Evolutionary conservation across 768 basidiomycete genomes (phyloP), one percentile per base, ranked within the genome.

Genomic region (Kwoniella dejecticola): DNA sequence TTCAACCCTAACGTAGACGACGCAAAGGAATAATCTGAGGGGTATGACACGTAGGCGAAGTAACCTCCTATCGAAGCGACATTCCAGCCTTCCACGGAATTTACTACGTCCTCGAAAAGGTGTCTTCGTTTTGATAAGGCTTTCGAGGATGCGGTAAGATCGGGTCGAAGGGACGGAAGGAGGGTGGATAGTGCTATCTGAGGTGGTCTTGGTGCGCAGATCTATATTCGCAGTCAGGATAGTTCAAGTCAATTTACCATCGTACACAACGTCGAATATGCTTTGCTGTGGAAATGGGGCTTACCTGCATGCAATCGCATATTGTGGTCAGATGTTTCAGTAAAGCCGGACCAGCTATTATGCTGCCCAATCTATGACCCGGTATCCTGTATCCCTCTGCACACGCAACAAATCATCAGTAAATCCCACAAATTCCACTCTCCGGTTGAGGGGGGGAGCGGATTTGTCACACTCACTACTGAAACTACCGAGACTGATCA

Each of bases 401-500:
- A 4, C 7, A 26, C 4, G 19, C 4, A 26, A 55, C 1, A 58
- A 12, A 23, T 26, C 23, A 57, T 42, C 29, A 44, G 29, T 33
- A 40, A 59, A 27, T 45, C 29, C 10, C 19, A 6, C 11, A 5
- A 42, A 12, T 11, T 42, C 19, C 41, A 12, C 7, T 42, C 41
- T n/a, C 36, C 8, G 8, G 36, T 8, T 8, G 17, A 8, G 8
- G 36, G 8, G 23, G n/a, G 5, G 21, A 12, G 52, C n/a, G 17
- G 52, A 48, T 13, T 19, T 3, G n/a, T 52, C 12, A 8, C 87
- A 40, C 87, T 84, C 79, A 75, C 91, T 93, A 45, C 87, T 89
- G 78, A 90, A 90, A 23, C 88, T 90, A 75, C 87, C 89, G 26
- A 91, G 81, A 67, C 87, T 86, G 60, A 90, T 82, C 53, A 90